phyloP scores from a whole-genome alignment of 1,284 basidiomycete genomes.

The Moesziomyces antarcticus region DNA sequence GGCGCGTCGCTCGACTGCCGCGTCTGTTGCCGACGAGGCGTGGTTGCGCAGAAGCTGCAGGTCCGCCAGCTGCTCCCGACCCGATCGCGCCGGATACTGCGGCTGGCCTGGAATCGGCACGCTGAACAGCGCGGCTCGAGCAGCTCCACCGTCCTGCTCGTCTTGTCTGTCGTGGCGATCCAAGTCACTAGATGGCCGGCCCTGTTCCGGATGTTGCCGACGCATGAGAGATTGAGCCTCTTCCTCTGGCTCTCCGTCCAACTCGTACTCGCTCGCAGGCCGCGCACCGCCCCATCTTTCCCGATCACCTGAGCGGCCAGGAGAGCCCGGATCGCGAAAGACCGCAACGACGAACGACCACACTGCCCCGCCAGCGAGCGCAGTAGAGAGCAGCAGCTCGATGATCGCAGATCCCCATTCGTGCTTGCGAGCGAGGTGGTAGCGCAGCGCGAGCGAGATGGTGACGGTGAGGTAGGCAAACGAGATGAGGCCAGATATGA shows the following conservation, averaged over 20 bases:
- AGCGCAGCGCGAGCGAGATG: slow-evolving; percentile 40
- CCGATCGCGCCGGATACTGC: slow-evolving; percentile 46
- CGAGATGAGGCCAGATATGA: slow-evolving; percentile 36
- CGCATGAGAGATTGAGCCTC: slow-evolving; percentile 27
- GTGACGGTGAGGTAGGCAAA: slow-evolving; percentile 47
- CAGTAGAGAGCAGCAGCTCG: slow-evolving; percentile 38
- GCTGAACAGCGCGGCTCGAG: slow-evolving; percentile 36
- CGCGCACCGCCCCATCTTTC: slow-evolving; percentile 15
- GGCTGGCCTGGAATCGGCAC: slow-evolving; percentile 50
- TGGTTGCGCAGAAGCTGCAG: slow-evolving; percentile 17
- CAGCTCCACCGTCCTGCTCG: background rate
- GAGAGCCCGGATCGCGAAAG: slow-evolving; percentile 42
- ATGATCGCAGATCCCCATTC: slow-evolving; percentile 26
- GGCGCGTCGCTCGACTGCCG: slow-evolving; percentile 20
- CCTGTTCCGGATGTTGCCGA: background rate
- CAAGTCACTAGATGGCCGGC: background rate
- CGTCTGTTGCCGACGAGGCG: background rate
- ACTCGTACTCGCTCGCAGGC: slow-evolving; percentile 18
- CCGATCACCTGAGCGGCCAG: slow-evolving; percentile 6
- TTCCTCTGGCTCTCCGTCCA: slow-evolving; percentile 7
- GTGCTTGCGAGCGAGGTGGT: slow-evolving; percentile 24
- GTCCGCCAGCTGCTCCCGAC: slow-evolving; percentile 48
- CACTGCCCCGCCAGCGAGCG: slow-evolving; percentile 38
- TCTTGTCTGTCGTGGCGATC: slow-evolving; percentile 9
- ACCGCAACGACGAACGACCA: slow-evolving; percentile 52